These are phyloP conservation scores for Blastomyces gilchristii DNA, from an alignment of 2,329 filamentous ascomycete genomes.

Conservation along the genomic window DNA sequence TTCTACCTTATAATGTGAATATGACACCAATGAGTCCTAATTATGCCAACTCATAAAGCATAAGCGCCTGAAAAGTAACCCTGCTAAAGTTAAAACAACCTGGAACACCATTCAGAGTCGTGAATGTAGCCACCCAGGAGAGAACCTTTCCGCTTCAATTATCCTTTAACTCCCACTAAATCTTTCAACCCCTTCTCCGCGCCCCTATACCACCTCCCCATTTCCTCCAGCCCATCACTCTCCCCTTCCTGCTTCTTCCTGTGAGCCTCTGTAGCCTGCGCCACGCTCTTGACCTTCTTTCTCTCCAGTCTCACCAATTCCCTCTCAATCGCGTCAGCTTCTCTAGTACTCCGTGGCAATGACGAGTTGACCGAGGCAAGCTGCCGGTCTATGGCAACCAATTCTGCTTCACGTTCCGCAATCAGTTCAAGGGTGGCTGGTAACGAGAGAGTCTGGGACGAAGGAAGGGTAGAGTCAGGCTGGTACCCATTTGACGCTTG, in stretches of 20 bases:
- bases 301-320: constrained; percentile 36
- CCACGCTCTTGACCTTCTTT: constrained; percentile 36
- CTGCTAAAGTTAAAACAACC: not conserved
- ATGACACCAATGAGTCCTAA: not conserved
- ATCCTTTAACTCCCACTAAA: constrained; percentile 27
- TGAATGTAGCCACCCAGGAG: not conserved
- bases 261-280: constrained; percentile 39
- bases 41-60: not conserved
- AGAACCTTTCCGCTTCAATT: not conserved
- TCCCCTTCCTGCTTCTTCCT: constrained; percentile 36
- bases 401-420: constrained; percentile 31
- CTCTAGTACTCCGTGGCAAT: constrained; percentile 34
- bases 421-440: constrained; percentile 33
- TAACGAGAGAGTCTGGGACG: constrained; percentile 32
- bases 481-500: constrained; percentile 54
- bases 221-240: constrained; percentile 38
- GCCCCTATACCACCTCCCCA: constrained; percentile 38
- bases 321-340: constrained; percentile 37
- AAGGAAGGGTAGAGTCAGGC: constrained; percentile 23
- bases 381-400: constrained; percentile 34
- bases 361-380: constrained; percentile 35
- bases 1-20: not conserved
- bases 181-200: constrained; percentile 33
- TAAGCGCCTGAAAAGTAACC: not conserved
- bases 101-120: not conserved